These are phyloP conservation scores for Chaetoceros tenuissimus DNA, from an alignment of 108 stramenopile genomes.

Conservation along the genomic window DNA sequence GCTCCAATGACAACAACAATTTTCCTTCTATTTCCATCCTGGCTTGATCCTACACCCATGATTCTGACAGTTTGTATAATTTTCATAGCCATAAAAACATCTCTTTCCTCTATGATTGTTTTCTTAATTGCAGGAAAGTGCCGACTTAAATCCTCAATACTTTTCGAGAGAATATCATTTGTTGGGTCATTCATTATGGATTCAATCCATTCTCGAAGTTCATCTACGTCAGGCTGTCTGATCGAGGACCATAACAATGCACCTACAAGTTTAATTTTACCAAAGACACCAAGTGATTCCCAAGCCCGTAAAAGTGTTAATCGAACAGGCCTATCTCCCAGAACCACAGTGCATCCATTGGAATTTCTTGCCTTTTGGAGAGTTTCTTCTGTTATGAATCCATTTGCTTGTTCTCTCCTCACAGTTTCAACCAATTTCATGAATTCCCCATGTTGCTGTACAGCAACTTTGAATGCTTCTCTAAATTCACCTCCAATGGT, in stretches of 20 bases:
- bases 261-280: conserved; percentile 56
- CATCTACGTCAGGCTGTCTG: conserved; percentile 59
- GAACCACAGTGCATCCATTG: conserved; percentile 24
- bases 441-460: conserved; percentile 23
- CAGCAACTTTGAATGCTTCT: conserved; percentile 39
- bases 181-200: conserved; percentile 51
- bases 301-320: conserved; percentile 66
- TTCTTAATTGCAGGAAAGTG: conserved; percentile 64
- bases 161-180: conserved; percentile 68
- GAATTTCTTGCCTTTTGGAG: not conserved
- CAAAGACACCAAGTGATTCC: conserved; percentile 62
- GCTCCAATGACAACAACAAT: conserved; percentile 80
- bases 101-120: conserved; percentile 73
- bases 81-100: conserved; percentile 73
- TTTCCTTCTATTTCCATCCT: not conserved
- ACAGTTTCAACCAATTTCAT: conserved; percentile 7
- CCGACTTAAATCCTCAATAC: conserved; percentile 56
- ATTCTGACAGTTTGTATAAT: conserved; percentile 51
- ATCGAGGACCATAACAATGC: conserved; percentile 58
- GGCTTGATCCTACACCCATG: not conserved
- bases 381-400: not conserved
- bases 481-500: conserved; percentile 78
- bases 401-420: not conserved
- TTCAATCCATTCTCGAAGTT: conserved; percentile 69
- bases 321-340: conserved; percentile 72